A percentile compares a stretch with the other conserved stretches of the same genome.
phyloP scores from a whole-genome alignment of 208 protist genomes.

The Crithidia bombi region DNA sequence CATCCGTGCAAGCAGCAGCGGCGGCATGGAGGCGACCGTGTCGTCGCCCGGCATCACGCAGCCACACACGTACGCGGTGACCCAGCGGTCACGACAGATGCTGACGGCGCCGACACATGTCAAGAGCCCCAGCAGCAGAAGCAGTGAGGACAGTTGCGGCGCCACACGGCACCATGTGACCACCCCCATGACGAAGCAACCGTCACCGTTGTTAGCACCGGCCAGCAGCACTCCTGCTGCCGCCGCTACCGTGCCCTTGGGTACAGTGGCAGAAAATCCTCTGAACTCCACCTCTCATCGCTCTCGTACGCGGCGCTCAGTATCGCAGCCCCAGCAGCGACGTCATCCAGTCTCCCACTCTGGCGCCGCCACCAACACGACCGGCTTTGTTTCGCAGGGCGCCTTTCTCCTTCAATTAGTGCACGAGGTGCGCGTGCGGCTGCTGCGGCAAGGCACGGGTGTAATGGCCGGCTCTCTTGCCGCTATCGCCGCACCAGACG shows the following conservation, averaged over 20 bases:
- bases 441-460: constrained; percentile 26
- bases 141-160: background rate
- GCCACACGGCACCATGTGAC: too few relatives aligned
- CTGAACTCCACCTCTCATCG: background rate
- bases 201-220: background rate
- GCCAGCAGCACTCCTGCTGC: background rate
- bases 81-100: background rate
- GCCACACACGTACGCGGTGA: background rate
- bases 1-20: background rate
- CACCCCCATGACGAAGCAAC: too few relatives aligned
- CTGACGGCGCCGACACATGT: background rate
- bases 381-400: constrained; percentile 30
- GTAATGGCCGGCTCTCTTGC: constrained; percentile 29
- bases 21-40: background rate
- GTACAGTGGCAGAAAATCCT: background rate
- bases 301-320: background rate
- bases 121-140: background rate
- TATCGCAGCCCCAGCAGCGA: background rate
- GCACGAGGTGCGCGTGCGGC: constrained; percentile 28
- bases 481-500: constrained; percentile 3
- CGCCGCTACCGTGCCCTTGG: background rate
- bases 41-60: constrained; percentile 1
- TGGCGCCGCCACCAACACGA: constrained; percentile 4
- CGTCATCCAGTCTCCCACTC: constrained; percentile 6
- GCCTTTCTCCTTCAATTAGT: constrained; percentile 33